A percentile compares a stretch with the other conserved stretches of the same genome.
Conservation (phyloP, 2,329 filamentous ascomycete species). For the Magnaporthiopsis incrustans region DNA sequence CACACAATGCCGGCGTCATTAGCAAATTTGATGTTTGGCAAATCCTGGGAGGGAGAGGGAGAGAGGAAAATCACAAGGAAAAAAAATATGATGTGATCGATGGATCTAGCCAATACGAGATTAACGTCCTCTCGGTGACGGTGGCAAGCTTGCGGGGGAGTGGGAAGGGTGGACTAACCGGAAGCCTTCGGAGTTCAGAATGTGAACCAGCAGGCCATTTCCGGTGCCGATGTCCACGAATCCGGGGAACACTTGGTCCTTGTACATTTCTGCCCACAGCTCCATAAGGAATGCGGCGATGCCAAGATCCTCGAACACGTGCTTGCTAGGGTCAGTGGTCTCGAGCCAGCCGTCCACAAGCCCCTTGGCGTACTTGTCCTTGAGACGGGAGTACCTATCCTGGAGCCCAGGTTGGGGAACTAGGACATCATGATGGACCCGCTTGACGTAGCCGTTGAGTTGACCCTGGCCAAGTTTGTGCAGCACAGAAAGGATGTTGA, state of each 20-base stretch:
- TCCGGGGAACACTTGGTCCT: constrained; percentile 56
- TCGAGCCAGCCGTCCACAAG: constrained; percentile 78
- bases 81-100: not conserved
- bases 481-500: constrained; percentile 58
- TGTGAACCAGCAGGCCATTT: constrained; percentile 81
- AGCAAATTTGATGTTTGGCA: not conserved
- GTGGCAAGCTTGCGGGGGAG: not conserved
- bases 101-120: not conserved
- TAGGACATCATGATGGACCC: constrained; percentile 75
- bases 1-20: not conserved
- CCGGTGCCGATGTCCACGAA: constrained; percentile 97
- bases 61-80: not conserved
- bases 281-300: constrained; percentile 92
- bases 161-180: not conserved
- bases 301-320: constrained; percentile 88
- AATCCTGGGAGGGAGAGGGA: not conserved
- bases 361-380: constrained; percentile 64
- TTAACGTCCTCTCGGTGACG: not conserved
- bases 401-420: constrained; percentile 72
- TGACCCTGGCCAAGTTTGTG: constrained; percentile 66
- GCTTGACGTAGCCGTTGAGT: constrained; percentile 63
- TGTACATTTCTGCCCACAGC: constrained; percentile 82
- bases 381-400: constrained; percentile 72
- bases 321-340: constrained; percentile 77
- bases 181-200: constrained; percentile 76